Percentiles rank a stretch among this genome's conserved stretches.
These are phyloP conservation scores for Bipolaris gigantea DNA, from an alignment of 2,329 filamentous ascomycete species.

Conservation along the genomic window DNA sequence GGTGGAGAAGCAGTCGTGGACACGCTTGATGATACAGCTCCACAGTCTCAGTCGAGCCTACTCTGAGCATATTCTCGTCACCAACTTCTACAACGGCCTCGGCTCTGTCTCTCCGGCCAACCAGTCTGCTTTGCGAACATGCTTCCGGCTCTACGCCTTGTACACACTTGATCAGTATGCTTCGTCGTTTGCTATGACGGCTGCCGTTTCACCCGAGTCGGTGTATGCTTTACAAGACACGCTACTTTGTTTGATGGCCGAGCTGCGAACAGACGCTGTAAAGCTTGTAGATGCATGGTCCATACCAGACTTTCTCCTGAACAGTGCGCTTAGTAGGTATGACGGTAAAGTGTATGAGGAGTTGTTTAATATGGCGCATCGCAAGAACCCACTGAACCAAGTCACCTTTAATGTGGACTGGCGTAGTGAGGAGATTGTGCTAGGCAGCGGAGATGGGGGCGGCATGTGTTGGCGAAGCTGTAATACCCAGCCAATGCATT, in stretches of 20 bases:
- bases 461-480: slow-evolving; percentile 31
- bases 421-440: slow-evolving; percentile 53
- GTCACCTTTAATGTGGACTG: slow-evolving; percentile 56
- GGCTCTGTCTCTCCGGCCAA: slow-evolving; percentile 17
- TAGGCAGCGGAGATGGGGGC: slow-evolving; percentile 48
- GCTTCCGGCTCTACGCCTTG: slow-evolving; percentile 54
- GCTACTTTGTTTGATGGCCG: slow-evolving; percentile 52
- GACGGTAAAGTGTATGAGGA: slow-evolving; percentile 60
- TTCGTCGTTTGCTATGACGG: slow-evolving; percentile 51
- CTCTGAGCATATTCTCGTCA: slow-evolving; percentile 54
- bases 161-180: slow-evolving; percentile 52
- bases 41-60: slow-evolving; percentile 50
- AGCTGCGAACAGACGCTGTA: slow-evolving; percentile 56
- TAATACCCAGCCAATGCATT: slow-evolving; percentile 7
- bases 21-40: slow-evolving; percentile 48
- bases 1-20: slow-evolving; percentile 53
- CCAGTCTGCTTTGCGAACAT: slow-evolving; percentile 44
- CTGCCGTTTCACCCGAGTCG: slow-evolving; percentile 47
- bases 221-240: slow-evolving; percentile 47
- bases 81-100: slow-evolving; percentile 51
- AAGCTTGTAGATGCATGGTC: slow-evolving; percentile 57
- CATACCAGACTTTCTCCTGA: slow-evolving; percentile 56
- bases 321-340: slow-evolving; percentile 55
- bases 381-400: slow-evolving; percentile 55
- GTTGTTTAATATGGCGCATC: slow-evolving; percentile 55